Base-by-base conservation (phyloP, 2,329 filamentous ascomycete species). In the Monosporascus sp. region DNA sequence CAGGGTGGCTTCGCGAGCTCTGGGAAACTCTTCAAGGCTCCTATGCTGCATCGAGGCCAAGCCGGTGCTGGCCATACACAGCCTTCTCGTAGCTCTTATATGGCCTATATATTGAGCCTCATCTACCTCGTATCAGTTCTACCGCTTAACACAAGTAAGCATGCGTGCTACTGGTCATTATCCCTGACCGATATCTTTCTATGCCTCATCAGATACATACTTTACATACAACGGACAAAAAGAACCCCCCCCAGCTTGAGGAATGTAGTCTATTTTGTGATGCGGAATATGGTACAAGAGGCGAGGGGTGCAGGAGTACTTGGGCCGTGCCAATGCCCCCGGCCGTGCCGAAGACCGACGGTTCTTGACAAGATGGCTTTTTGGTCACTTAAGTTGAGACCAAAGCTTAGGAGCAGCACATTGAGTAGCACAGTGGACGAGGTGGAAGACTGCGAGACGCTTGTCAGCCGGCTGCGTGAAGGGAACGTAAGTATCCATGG, bases 321-420 rank as follows among this genome's bases (percentile, higher is more conserved):
- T 24, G 45, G 37, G 17, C 17, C 16, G 40, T 19, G 40, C 22
- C 22, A 43, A 43, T 16, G 9, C 3, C 40, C 40, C 11, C 40
- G n/a, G 17, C 38, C 7, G 19, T 55, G 53, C 51, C 47, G 22
- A 53, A 45, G 57, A 45, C 54, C 52, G 58, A 60, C 49, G 46
- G 48, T 50, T 51, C 50, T 60, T 50, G 56, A 51, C 50, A 44
- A 48, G 50, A 52, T 50, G 53, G 48, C 52, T 43, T 43, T 52
- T 54, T 50, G 50, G 77, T 82, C 96, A 97, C 84, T 93, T 95
- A 73, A 97, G 88, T 75, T 86, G 79, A 62, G 86, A 83, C 85
- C 91, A 99, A 68, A 99, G 88, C 86, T 96, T 97, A 68, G 93
- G 92, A 52, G 94, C 94, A 59, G 94, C 93, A 73, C 94, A 99